These are phyloP conservation scores for Bruguiera hainesii DNA, from an alignment of 441 rosid genomes.

Conservation along the genomic window DNA sequence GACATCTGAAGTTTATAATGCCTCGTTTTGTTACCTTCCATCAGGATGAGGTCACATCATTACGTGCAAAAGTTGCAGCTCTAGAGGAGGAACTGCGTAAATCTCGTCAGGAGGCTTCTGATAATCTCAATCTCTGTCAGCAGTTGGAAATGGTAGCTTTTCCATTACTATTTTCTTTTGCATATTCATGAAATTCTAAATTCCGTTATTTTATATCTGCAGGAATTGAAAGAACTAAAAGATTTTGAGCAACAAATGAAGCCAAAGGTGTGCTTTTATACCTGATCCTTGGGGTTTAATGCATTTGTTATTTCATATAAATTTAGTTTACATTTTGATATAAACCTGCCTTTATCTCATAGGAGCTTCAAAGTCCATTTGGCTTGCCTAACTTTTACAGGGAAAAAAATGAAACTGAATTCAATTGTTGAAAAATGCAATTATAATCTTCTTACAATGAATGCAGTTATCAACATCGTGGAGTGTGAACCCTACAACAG, in stretches of 20 bases:
- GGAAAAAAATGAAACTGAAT: neutral
- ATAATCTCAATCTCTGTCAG: conserved; percentile 44
- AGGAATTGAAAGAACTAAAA: conserved; percentile 90
- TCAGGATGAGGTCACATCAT: conserved; percentile 71
- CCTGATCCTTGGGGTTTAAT: conserved; percentile 2
- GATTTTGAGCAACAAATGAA: conserved; percentile 79
- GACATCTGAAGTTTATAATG: conserved; percentile 8
- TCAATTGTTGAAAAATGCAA: neutral
- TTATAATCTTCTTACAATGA: neutral
- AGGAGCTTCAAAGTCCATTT: neutral
- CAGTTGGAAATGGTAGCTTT: conserved; percentile 73
- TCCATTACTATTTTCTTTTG: conserved; percentile 15
- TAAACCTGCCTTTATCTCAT: neutral
- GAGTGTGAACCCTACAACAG: neutral
- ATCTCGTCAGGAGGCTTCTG: conserved; percentile 67
- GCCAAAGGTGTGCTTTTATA: conserved; percentile 63
- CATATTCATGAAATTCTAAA: conserved; percentile 10
- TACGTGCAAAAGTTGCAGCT: conserved; percentile 57
- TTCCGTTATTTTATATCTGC: conserved; percentile 25
- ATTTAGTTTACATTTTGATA: neutral
- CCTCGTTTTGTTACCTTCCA: conserved; percentile 18
- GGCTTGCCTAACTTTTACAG: neutral
- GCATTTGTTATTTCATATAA: neutral
- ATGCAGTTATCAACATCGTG: neutral
- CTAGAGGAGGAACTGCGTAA: conserved; percentile 84